Evolutionary conservation across 2,329 filamentous ascomycete species (phyloP), one percentile per base, ranked within the genome.

Genomic region (Trichocomaceae sp.): DNA sequence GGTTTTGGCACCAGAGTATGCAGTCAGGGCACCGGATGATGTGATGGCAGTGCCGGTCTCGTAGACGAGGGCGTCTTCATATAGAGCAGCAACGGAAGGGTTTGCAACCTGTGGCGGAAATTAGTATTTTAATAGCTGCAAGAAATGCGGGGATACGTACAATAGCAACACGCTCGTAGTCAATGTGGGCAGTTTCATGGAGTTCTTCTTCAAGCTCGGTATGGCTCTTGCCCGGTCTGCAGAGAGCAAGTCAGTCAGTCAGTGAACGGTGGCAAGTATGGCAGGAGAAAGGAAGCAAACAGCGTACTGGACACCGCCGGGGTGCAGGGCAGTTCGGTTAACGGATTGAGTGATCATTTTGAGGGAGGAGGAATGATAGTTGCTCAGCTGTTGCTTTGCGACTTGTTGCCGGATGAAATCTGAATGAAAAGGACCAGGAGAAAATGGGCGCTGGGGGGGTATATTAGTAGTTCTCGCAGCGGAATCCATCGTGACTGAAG

Each of bases 11-110:
- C 93, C 93, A 47, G 93, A 97, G 82, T 96, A 99, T 69, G 93
- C 93, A 60, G 90, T 96, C 69, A 99, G 80, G 59, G 93, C 93
- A 72, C 93, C 93, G 65, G 86, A 89, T 26, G 91, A 95, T 64
- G 93, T 96, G 78, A 99, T 96, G 74, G 93, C 93, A 54, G 92
- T 95, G 68, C 93, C 93, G 56, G 89, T 93, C 78, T 99, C 93
- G 79, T 97, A 99, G 64, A 91, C 90, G 61, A 99, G 84, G 55
- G 93, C 93, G 87, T 99, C 93, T 83, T 99, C 93, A 80, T 99
- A 99, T 61, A 99, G 85, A 57, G 91, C 87, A 61, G 93, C 86
- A 59, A 97, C 93, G 55, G 92, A 93, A 60, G 92, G 91, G 77
- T 99, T 97, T 77, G 90, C 88, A 66, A 85, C 80, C 82, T 84